Conservation (phyloP, 768 basidiomycete genomes). For the Crassisporium funariophilum region DNA sequence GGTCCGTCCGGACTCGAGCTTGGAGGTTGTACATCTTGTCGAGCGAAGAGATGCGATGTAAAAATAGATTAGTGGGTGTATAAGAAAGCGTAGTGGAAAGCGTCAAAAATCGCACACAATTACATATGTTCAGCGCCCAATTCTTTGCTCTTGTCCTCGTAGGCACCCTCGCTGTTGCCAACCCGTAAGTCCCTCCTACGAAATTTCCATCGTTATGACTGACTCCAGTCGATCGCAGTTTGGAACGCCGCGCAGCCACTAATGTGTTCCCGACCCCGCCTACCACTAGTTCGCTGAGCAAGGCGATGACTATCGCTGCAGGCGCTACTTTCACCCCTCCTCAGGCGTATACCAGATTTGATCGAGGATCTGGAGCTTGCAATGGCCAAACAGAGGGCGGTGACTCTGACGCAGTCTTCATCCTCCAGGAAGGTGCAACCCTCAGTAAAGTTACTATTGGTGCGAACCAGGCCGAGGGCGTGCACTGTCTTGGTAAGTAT, state of each 20-base stretch:
- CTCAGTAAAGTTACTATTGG: slow-evolving; percentile 43
- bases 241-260: slow-evolving; percentile 36
- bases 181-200: slow-evolving; percentile 16
- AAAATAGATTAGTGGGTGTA: too few relatives aligned
- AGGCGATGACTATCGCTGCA: slow-evolving; percentile 32
- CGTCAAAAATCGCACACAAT: too few relatives aligned
- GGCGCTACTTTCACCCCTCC: slow-evolving; percentile 38
- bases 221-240: too few relatives aligned
- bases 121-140: too few relatives aligned
- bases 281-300: slow-evolving; percentile 36
- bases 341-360: slow-evolving; percentile 37
- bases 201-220: background rate
- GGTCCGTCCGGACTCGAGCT: too few relatives aligned
- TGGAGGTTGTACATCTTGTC: too few relatives aligned
- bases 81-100: too few relatives aligned
- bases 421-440: slow-evolving; percentile 42
- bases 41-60: too few relatives aligned
- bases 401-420: slow-evolving; percentile 41
- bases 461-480: slow-evolving; percentile 41
- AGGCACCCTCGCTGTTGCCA: slow-evolving; percentile 18
- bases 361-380: slow-evolving; percentile 42
- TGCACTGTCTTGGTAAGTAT: slow-evolving; percentile 38
- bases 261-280: slow-evolving; percentile 38
- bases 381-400: slow-evolving; percentile 39
- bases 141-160: slow-evolving; percentile 12